Base-by-base conservation (phyloP, 148 eudicot species). In the Rhododendron molle region DNA sequence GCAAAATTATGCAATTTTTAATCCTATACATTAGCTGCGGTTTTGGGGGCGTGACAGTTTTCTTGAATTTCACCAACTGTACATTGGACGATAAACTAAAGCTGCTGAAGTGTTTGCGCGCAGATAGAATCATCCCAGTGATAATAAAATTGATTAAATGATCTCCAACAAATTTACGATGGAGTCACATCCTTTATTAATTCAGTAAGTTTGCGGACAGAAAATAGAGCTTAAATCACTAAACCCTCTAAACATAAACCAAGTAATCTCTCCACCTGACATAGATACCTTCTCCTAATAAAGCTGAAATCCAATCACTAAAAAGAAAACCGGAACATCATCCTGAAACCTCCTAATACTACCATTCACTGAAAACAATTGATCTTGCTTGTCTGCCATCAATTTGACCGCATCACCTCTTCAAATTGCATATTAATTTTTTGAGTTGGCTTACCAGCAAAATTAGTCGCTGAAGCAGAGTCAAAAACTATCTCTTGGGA, bases 401-500 rank as follows among this genome's bases (percentile, higher is more conserved):
- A n/a, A 14, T 23, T 49, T 79, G 81, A 79, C 52, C 5, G 32
- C 32, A 79, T 60, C 46, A 82, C 36, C 23, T 82, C 36, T 81
- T 21, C 76, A 38, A 28, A 67, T 40, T 40, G 43, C 44, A 28
- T 23, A n/a, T 23, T 13, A 81, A 36, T n/a, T 26, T 2, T 43
- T 65, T 12, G 65, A 62, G 76, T 38, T 23, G 47, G 76, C 44
- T 62, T 28, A 44, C 69, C 7, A 7, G 67, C 7, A 36, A 54
- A 46, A 20, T 65, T 67, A 72, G 36, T 86, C 36, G 6, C 47
- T 46, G 12, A n/a, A 62, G 23, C 62, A 49, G n/a, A 46, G 78
- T 58, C 2, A 0, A 58, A 58, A 58, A 80, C 84, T 87, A 92
- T 71, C 69, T 91, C 86, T 86, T 86, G 54, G 98, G 94, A 81